Conservation (phyloP, 805 yeast genomes). For the Saccharomycopsis selenospora region DNA sequence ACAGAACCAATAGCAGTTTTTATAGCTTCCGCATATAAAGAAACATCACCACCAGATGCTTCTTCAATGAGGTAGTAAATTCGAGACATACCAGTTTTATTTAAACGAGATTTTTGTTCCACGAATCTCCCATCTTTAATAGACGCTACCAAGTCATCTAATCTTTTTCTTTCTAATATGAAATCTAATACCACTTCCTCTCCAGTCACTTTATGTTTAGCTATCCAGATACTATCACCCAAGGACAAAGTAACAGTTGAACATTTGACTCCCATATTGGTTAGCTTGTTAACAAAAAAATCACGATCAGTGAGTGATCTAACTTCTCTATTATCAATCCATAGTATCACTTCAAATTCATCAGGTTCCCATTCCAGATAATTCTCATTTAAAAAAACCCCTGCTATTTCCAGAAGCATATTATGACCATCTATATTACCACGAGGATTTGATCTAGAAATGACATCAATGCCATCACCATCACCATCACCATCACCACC, state of each 20-base stretch:
- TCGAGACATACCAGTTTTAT: slow-evolving; percentile 57
- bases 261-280: slow-evolving; percentile 39
- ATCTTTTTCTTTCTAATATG: slow-evolving; percentile 83
- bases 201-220: slow-evolving; percentile 49
- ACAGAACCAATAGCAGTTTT: slow-evolving; percentile 71
- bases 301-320: slow-evolving; percentile 61
- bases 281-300: slow-evolving; percentile 54
- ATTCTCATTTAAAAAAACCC: background rate
- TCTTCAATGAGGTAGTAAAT: slow-evolving; percentile 80
- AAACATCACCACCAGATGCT: slow-evolving; percentile 38
- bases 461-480: background rate
- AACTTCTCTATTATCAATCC: slow-evolving; percentile 80
- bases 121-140: slow-evolving; percentile 82
- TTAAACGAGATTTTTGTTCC: slow-evolving; percentile 79
- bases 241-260: slow-evolving; percentile 57
- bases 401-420: background rate
- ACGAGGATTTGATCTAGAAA: background rate
- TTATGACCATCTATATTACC: background rate
- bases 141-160: slow-evolving; percentile 77
- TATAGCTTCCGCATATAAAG: slow-evolving; percentile 52
- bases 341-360: slow-evolving; percentile 49
- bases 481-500: slow-evolving; percentile 3
- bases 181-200: slow-evolving; percentile 67
- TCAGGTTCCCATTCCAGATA: slow-evolving; percentile 48
- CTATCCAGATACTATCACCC: slow-evolving; percentile 91